These are phyloP conservation scores for Tylopilus cervinicoccineus DNA, from an alignment of 768 basidiomycete genomes.

Conservation along the genomic window DNA sequence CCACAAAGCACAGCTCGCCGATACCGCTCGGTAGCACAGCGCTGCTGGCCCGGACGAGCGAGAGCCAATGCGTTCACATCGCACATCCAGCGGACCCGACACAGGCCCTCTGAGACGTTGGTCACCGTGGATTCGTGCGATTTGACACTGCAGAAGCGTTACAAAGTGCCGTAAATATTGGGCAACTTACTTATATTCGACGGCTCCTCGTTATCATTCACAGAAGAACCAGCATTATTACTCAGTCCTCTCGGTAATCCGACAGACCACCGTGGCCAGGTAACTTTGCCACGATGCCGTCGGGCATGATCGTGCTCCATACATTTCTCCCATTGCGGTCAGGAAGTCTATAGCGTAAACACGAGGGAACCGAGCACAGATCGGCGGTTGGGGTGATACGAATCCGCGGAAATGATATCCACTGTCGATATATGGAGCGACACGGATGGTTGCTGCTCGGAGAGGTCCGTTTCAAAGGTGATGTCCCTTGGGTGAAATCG, in stretches of 20 bases:
- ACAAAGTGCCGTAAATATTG: conserved; percentile 20
- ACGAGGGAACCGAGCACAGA: conserved; percentile 2
- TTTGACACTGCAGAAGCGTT: neutral
- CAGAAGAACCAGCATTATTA: conserved; percentile 13
- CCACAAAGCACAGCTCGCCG: conserved; percentile 24
- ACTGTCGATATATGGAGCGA: neutral
- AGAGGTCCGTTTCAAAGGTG: too few species aligned
- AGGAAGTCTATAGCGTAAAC: conserved; percentile 3
- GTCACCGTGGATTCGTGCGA: neutral
- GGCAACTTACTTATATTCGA: conserved; percentile 1
- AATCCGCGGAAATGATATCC: conserved; percentile 7
- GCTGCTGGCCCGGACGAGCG: neutral
- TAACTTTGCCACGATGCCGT: neutral
- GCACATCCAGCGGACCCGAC: neutral
- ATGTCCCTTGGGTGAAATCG: neutral
- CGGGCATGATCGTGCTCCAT: conserved; percentile 4
- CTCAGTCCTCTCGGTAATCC: conserved; percentile 11
- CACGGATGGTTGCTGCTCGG: neutral
- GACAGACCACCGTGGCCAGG: neutral
- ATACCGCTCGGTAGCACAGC: neutral
- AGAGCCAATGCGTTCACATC: neutral
- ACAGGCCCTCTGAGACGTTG: neutral
- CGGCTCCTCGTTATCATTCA: conserved; percentile 1
- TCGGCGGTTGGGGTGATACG: conserved; percentile 4
- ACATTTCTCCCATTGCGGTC: conserved; percentile 1